Evolutionary conservation across 306 rosid genomes (phyloP).

Genomic region (Carpinus viminea): DNA sequence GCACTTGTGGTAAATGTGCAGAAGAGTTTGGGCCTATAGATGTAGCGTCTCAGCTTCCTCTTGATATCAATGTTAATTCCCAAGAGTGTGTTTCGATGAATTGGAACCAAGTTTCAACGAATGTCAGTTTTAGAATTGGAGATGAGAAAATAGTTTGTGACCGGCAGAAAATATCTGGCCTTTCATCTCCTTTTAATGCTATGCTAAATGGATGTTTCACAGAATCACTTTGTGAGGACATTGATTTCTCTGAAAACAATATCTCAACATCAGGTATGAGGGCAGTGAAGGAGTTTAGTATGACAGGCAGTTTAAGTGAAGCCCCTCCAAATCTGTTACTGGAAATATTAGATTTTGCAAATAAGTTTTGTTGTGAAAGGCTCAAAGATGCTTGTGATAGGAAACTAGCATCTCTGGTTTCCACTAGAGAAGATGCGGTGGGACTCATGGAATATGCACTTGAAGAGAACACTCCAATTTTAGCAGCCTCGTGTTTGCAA

Average conservation of each 20-base stretch:
- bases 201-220: conserved; percentile 86
- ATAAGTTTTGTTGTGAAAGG: conserved; percentile 75
- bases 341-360: conserved; percentile 79
- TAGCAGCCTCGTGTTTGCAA: conserved; percentile 84
- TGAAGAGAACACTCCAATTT: conserved; percentile 64
- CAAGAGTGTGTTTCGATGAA: conserved; percentile 46
- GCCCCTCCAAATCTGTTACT: conserved; percentile 64
- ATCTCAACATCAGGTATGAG: conserved; percentile 76
- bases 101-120: conserved; percentile 44
- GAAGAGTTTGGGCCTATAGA: conserved; percentile 69
- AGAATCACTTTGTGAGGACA: conserved; percentile 70
- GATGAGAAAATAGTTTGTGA: conserved; percentile 78
- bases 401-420: conserved; percentile 70
- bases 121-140: conserved; percentile 64
- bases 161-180: conserved; percentile 75
- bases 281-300: conserved; percentile 65
- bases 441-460: conserved; percentile 83
- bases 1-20: conserved; percentile 67
- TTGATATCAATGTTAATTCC: conserved; percentile 30
- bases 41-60: conserved; percentile 60
- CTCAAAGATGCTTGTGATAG: conserved; percentile 81
- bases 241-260: conserved; percentile 78
- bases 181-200: conserved; percentile 78
- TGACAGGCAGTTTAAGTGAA: conserved; percentile 55
- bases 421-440: conserved; percentile 72